phyloP scores from a whole-genome alignment of 768 basidiomycete species.

The Hortiboletus flavorubellus region DNA sequence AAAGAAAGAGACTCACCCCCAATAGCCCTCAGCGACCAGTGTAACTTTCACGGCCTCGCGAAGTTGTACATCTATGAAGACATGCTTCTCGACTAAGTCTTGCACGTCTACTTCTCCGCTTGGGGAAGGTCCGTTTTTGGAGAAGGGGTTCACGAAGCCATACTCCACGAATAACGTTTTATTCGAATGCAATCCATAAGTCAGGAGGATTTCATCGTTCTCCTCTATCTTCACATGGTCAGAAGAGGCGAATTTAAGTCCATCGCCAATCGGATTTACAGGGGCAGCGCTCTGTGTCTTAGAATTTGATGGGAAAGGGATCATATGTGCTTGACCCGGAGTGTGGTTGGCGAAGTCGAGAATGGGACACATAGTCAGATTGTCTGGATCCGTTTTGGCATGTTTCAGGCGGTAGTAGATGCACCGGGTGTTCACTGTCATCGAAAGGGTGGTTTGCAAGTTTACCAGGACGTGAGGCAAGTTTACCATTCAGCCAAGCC shows the following conservation, averaged over 20 bases:
- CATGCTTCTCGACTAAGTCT: slow-evolving; percentile 46
- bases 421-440: slow-evolving; percentile 86
- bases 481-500: slow-evolving; percentile 87
- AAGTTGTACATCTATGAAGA: slow-evolving; percentile 40
- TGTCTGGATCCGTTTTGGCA: slow-evolving; percentile 56
- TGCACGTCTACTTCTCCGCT: slow-evolving; percentile 65
- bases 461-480: slow-evolving; percentile 1
- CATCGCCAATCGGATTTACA: slow-evolving; percentile 36
- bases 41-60: slow-evolving; percentile 48
- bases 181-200: slow-evolving; percentile 81
- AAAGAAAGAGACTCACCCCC: slow-evolving; percentile 57
- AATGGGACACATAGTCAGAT: slow-evolving; percentile 84
- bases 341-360: slow-evolving; percentile 90
- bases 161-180: slow-evolving; percentile 82
- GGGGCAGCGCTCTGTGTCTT: slow-evolving; percentile 38
- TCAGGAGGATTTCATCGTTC: slow-evolving; percentile 69
- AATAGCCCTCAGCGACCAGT: slow-evolving; percentile 68
- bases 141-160: slow-evolving; percentile 64
- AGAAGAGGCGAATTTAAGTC: slow-evolving; percentile 52
- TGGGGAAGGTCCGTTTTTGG: slow-evolving; percentile 25
- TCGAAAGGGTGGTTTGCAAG: slow-evolving; percentile 1
- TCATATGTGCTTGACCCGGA: slow-evolving; percentile 39
- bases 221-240: slow-evolving; percentile 36
- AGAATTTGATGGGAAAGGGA: slow-evolving; percentile 36
- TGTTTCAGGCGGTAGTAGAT: slow-evolving; percentile 64